phyloP scores from a whole-genome alignment of 768 basidiomycete species.

The Pholiota microspora region DNA sequence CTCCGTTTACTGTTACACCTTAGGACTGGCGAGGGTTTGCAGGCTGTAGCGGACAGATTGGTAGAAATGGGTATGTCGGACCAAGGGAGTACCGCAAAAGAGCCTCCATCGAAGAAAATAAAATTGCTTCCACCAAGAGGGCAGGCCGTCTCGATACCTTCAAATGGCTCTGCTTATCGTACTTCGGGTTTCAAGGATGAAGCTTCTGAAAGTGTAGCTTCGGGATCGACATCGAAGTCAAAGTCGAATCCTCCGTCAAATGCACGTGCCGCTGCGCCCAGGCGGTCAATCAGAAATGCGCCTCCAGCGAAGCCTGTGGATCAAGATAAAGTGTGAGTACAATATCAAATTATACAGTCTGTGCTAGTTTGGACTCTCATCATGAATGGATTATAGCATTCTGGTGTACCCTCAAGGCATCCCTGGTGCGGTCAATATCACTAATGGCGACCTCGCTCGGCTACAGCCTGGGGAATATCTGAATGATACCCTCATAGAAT shows the following conservation, averaged over 20 bases:
- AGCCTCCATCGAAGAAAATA: neutral
- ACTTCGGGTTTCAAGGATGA: neutral
- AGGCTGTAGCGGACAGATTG: too few species aligned
- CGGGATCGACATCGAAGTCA: neutral
- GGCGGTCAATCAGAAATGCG: slow-evolving; percentile 20
- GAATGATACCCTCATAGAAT: slow-evolving; percentile 96
- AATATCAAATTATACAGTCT: slow-evolving; percentile 4
- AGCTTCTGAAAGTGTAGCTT: neutral
- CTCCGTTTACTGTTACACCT: too few species aligned
- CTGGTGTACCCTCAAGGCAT: slow-evolving; percentile 71
- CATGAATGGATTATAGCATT: slow-evolving; percentile 44
- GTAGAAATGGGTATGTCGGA: too few species aligned
- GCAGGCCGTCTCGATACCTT: neutral
- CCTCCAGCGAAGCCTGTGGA: slow-evolving; percentile 9
- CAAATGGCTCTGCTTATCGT: neutral
- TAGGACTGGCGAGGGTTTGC: too few species aligned
- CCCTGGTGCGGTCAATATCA: slow-evolving; percentile 79
- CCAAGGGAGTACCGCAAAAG: neutral
- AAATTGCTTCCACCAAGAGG: neutral
- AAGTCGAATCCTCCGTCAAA: neutral
- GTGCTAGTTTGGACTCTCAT: neutral
- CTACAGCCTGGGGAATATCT: slow-evolving; percentile 81
- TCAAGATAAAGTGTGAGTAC: slow-evolving; percentile 63
- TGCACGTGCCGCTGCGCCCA: slow-evolving; percentile 17
- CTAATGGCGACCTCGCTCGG: slow-evolving; percentile 71